These are phyloP conservation scores for Calonectria multiphialidica DNA, from an alignment of 2,329 filamentous ascomycete species.

Conservation along the genomic window DNA sequence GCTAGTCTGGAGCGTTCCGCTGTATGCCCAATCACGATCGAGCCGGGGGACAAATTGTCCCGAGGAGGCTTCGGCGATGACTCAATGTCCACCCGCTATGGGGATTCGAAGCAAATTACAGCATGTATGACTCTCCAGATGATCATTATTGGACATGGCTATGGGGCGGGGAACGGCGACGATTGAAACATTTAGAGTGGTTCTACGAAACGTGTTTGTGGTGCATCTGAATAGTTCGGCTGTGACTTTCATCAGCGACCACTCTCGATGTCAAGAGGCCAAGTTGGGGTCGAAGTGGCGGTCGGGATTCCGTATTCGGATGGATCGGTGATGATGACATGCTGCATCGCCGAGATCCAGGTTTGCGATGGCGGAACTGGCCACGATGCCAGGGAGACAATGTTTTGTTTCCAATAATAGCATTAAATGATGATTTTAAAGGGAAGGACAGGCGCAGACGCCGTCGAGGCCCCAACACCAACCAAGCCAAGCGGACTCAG, in stretches of 20 bases:
- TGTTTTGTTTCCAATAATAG: conserved; percentile 27
- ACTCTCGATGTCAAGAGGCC: background rate
- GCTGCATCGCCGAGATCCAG: background rate
- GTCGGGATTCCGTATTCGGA: background rate
- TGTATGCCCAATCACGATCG: conserved; percentile 14
- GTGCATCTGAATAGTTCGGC: background rate
- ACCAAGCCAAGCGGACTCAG: background rate
- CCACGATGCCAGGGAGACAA: background rate
- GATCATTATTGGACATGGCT: background rate
- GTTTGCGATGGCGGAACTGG: background rate
- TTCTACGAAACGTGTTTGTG: background rate
- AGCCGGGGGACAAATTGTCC: background rate
- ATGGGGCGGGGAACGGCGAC: background rate
- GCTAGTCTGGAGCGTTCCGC: background rate
- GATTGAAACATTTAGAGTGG: background rate
- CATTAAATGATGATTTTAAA: conserved; percentile 22
- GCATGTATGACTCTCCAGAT: conserved; percentile 1
- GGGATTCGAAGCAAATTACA: background rate
- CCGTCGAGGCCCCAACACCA: background rate
- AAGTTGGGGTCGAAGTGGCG: background rate
- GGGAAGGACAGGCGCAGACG: background rate
- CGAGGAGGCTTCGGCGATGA: conserved; percentile 36
- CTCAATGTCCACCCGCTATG: conserved; percentile 25
- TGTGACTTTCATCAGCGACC: background rate
- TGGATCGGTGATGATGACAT: background rate